These are phyloP conservation scores for Allomyces arbusculus DNA, from an alignment of 192 early-diverging fungal species.

Conservation along the genomic window DNA sequence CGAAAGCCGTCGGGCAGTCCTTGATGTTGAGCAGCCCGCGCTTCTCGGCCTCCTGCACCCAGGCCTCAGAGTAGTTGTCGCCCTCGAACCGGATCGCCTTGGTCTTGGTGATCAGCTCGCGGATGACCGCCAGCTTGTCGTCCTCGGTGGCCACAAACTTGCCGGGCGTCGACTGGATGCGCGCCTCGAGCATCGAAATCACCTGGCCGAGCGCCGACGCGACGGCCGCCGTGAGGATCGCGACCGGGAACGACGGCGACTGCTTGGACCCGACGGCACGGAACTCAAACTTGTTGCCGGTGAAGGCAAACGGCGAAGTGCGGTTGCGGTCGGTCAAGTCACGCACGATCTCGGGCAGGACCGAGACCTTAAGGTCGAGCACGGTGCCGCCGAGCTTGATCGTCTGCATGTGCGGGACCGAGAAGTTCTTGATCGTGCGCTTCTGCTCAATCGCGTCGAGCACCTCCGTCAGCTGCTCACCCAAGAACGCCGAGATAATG, in stretches of 20 bases:
- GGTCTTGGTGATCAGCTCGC: slow-evolving; percentile 54
- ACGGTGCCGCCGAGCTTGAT: slow-evolving; percentile 88
- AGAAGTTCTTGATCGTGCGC: slow-evolving; percentile 68
- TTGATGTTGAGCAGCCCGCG: slow-evolving; percentile 94
- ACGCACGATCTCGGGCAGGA: slow-evolving; percentile 73
- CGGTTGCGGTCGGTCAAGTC: slow-evolving; percentile 99
- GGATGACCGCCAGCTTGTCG: slow-evolving; percentile 77
- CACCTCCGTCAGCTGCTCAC: slow-evolving; percentile 89
- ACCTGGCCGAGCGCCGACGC: slow-evolving; percentile 59
- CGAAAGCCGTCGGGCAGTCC: slow-evolving; percentile 74
- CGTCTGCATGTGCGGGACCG: slow-evolving; percentile 70
- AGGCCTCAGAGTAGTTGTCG: slow-evolving; percentile 91
- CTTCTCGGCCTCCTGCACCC: slow-evolving; percentile 76
- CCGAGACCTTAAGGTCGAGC: slow-evolving; percentile 84
- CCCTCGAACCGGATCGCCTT: slow-evolving; percentile 89
- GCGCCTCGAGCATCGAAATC: slow-evolving; percentile 55
- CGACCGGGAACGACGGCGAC: slow-evolving; percentile 88
- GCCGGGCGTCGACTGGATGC: slow-evolving; percentile 1
- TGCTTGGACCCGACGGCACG: slow-evolving; percentile 96
- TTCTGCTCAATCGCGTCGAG: slow-evolving; percentile 77
- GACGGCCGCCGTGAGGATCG: slow-evolving; percentile 80
- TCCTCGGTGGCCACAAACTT: slow-evolving; percentile 58
- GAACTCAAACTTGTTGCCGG: slow-evolving; percentile 99
- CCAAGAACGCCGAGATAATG: slow-evolving; percentile 94
- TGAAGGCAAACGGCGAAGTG: slow-evolving; percentile 97